Conservation (phyloP, 768 basidiomycete genomes). For the Rhizopogon sp. region DNA sequence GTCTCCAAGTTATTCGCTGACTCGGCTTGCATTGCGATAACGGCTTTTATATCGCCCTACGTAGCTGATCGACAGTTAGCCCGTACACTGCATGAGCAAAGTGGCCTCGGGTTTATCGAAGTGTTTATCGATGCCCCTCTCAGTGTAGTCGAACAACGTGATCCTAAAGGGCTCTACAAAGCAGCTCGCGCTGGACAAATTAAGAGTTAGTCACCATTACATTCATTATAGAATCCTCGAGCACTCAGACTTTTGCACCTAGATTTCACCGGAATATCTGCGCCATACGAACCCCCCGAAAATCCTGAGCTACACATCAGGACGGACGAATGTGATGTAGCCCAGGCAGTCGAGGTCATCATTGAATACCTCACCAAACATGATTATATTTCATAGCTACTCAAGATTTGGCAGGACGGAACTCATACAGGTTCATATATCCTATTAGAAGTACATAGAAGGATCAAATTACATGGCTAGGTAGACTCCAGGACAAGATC, state of each 20-base stretch:
- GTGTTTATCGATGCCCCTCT: slow-evolving; percentile 94
- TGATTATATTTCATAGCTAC: slow-evolving; percentile 42
- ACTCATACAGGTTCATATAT: not conserved
- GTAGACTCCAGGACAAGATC: slow-evolving; percentile 11
- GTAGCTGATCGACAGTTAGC: slow-evolving; percentile 78
- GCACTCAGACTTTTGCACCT: slow-evolving; percentile 8
- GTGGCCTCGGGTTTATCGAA: slow-evolving; percentile 81
- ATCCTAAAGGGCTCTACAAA: slow-evolving; percentile 97
- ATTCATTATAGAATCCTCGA: not conserved
- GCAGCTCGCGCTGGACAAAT: slow-evolving; percentile 95
- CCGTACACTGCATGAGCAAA: slow-evolving; percentile 72
- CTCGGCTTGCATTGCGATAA: slow-evolving; percentile 78
- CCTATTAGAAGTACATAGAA: not conserved
- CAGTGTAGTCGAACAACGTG: slow-evolving; percentile 80
- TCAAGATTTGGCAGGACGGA: slow-evolving; percentile 5
- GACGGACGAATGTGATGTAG: slow-evolving; percentile 76
- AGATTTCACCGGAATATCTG: slow-evolving; percentile 99
- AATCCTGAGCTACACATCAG: slow-evolving; percentile 88
- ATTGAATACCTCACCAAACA: slow-evolving; percentile 71
- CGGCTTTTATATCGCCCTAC: slow-evolving; percentile 99
- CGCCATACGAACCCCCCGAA: slow-evolving; percentile 90
- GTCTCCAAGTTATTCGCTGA: slow-evolving; percentile 94
- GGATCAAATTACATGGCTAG: not conserved
- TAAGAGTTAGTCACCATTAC: slow-evolving; percentile 54
- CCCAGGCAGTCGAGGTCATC: slow-evolving; percentile 74